Conservation (phyloP, 2,329 filamentous ascomycete genomes). For the Paraphoma chrysanthemicola region DNA sequence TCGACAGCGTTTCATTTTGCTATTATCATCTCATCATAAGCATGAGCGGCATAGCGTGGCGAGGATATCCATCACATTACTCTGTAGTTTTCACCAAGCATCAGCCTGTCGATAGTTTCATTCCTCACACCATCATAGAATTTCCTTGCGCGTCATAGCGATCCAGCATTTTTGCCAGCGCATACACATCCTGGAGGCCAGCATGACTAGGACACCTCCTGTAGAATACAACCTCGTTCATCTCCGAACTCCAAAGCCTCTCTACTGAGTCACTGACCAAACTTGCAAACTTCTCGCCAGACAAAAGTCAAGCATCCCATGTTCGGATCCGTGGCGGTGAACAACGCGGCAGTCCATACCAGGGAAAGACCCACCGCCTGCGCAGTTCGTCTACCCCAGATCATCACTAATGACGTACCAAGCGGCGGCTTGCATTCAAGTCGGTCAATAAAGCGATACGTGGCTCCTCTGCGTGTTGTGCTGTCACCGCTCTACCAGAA, state of each 20-base stretch:
- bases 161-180: slow-evolving; percentile 20
- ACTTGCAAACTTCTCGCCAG: slow-evolving; percentile 17
- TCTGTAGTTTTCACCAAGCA: slow-evolving; percentile 20
- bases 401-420: slow-evolving; percentile 36
- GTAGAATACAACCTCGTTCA: slow-evolving; percentile 21
- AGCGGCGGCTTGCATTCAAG: slow-evolving; percentile 17
- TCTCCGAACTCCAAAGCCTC: slow-evolving; percentile 17
- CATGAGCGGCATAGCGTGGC: slow-evolving; percentile 30
- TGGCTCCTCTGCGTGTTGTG: slow-evolving; percentile 31
- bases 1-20: slow-evolving; percentile 20
- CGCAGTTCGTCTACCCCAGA: slow-evolving; percentile 25
- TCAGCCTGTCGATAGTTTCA: slow-evolving; percentile 17
- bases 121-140: slow-evolving; percentile 15
- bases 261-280: slow-evolving; percentile 14
- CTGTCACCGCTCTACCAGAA: slow-evolving; percentile 24
- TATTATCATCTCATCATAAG: slow-evolving; percentile 14
- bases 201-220: slow-evolving; percentile 9
- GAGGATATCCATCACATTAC: slow-evolving; percentile 24
- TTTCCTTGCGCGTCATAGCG: slow-evolving; percentile 21
- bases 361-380: slow-evolving; percentile 23
- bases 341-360: slow-evolving; percentile 19
- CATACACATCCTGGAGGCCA: slow-evolving; percentile 15
- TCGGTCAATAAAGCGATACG: slow-evolving; percentile 34
- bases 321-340: slow-evolving; percentile 34
- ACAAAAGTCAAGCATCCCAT: slow-evolving; percentile 27